Conservation (phyloP, 129 eudicot species). For the sunflower (Helianthus annuus) region DNA sequence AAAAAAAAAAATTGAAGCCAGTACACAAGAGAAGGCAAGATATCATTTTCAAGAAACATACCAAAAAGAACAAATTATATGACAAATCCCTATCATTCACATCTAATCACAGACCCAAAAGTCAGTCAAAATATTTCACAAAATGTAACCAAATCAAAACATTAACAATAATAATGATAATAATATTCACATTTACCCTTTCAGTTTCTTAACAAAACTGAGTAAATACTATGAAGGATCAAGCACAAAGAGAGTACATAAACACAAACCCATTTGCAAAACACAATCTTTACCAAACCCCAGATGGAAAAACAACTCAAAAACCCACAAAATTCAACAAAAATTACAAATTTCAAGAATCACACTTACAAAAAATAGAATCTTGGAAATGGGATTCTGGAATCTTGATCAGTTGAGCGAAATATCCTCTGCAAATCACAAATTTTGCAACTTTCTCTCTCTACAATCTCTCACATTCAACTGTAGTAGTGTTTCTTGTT, state of each 20-base stretch:
- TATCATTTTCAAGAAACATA: too few species aligned
- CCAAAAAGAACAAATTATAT: too few species aligned
- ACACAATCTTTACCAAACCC: not conserved
- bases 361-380: conserved; percentile 41
- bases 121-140: not conserved
- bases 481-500: too few species aligned
- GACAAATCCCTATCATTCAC: too few species aligned
- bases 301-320: not conserved
- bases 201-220: too few species aligned
- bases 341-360: conserved; percentile 18
- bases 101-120: not conserved
- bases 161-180: too few species aligned
- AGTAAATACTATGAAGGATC: not conserved
- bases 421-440: conserved; percentile 16
- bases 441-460: too few species aligned
- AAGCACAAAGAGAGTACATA: not conserved
- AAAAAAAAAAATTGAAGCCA: too few species aligned
- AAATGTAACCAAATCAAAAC: too few species aligned
- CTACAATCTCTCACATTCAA: too few species aligned
- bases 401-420: conserved; percentile 26
- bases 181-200: too few species aligned
- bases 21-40: too few species aligned
- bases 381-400: conserved; percentile 41
- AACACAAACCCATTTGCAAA: not conserved
- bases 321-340: not conserved